A percentile compares a stretch with the other conserved stretches of the same genome.
These are phyloP conservation scores for Haplosporangium sp. DNA, from an alignment of 371 early-diverging fungal genomes.

Conservation along the genomic window DNA sequence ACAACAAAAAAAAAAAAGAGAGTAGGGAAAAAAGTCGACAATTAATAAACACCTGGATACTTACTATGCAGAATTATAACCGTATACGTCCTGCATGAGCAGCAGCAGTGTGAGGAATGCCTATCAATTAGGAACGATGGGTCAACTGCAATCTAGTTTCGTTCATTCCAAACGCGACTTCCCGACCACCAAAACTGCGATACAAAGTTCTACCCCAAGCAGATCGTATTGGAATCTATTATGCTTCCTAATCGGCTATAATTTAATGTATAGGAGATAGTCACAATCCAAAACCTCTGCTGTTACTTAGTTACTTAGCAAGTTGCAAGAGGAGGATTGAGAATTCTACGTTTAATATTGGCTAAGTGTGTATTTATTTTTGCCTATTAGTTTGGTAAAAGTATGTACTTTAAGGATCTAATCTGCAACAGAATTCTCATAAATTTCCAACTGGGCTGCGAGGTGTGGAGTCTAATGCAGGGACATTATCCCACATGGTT, in stretches of 20 bases:
- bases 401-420: too few relatives aligned
- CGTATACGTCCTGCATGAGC: background rate
- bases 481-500: background rate
- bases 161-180: conserved; percentile 3
- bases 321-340: background rate
- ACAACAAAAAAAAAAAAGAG: background rate
- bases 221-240: background rate
- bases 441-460: background rate
- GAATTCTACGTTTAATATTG: background rate
- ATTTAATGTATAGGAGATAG: background rate
- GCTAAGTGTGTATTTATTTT: too few relatives aligned
- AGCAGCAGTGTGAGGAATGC: background rate
- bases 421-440: background rate
- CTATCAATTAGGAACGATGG: background rate
- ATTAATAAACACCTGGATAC: background rate
- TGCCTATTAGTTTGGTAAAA: too few relatives aligned
- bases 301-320: background rate
- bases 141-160: background rate
- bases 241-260: background rate
- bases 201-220: background rate
- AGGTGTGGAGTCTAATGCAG: background rate
- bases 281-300: background rate
- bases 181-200: background rate
- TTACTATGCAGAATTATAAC: background rate
- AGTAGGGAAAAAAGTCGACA: background rate